Evolutionary conservation across 352 stramenopile species (phyloP).

Genomic region (Pythium scleroteichum): DNA sequence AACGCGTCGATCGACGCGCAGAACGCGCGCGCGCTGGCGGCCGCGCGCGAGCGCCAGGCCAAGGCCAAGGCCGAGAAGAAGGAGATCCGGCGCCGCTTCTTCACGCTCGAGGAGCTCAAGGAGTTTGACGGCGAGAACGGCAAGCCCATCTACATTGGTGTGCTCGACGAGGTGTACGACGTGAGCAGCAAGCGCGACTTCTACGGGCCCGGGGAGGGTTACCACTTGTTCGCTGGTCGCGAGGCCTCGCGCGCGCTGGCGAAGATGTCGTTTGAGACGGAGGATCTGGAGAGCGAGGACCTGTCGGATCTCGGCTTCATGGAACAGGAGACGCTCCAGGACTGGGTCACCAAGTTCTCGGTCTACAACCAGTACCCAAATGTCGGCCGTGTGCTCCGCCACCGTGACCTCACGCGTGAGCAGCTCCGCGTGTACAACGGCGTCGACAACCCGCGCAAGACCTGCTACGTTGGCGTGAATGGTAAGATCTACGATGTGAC

Average conservation of each 20-base stretch:
- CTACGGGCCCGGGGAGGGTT: constrained; percentile 95
- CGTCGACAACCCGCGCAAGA: constrained; percentile 81
- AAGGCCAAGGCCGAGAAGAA: constrained; percentile 65
- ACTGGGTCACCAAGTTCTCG: constrained; percentile 96
- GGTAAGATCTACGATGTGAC: constrained; percentile 97
- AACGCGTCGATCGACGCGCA: constrained; percentile 63
- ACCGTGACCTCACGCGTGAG: constrained; percentile 71
- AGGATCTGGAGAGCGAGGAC: constrained; percentile 87
- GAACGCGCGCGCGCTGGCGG: constrained; percentile 63
- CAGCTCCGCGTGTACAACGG: constrained; percentile 88
- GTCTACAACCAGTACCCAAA: constrained; percentile 96
- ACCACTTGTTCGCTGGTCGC: constrained; percentile 95
- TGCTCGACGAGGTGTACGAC: constrained; percentile 97
- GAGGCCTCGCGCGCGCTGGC: constrained; percentile 93
- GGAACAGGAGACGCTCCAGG: constrained; percentile 85
- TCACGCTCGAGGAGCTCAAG: constrained; percentile 90
- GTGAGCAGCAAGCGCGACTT: constrained; percentile 94
- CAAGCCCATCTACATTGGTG: constrained; percentile 94
- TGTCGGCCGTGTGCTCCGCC: constrained; percentile 89
- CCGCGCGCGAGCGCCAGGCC: constrained; percentile 61
- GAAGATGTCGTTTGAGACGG: constrained; percentile 96
- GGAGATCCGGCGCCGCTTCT: constrained; percentile 85
- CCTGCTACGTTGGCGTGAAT: constrained; percentile 93
- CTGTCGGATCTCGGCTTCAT: constrained; percentile 80
- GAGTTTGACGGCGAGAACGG: constrained; percentile 91